Percentiles rank a stretch among this genome's conserved stretches.
Evolutionary conservation across 805 yeast species (phyloP).

Genomic region (Candida taoyuanica): DNA sequence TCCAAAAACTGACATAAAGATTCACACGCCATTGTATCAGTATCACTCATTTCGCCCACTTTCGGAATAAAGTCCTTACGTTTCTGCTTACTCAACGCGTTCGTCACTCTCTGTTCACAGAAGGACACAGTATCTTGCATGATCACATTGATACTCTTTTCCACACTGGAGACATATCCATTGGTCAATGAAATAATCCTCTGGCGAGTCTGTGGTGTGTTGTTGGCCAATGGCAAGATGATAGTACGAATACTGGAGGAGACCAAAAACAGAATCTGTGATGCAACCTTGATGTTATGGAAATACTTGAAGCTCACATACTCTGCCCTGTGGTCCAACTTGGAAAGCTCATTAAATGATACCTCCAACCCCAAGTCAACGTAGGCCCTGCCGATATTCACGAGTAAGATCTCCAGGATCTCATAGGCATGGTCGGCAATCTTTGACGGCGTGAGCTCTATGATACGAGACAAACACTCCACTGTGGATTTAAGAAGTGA

Average conservation of each 20-base stretch:
- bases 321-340: conserved; percentile 30
- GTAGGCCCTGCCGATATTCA: conserved; percentile 69
- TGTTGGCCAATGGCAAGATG: conserved; percentile 67
- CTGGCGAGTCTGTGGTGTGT: conserved; percentile 51
- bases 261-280: conserved; percentile 58
- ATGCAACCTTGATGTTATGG: conserved; percentile 44
- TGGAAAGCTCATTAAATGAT: conserved; percentile 45
- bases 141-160: conserved; percentile 60
- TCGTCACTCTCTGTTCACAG: conserved; percentile 45
- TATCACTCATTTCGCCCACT: conserved; percentile 35
- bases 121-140: conserved; percentile 54
- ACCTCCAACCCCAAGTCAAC: conserved; percentile 73
- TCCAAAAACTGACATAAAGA: conserved; percentile 51
- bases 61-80: conserved; percentile 63
- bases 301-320: conserved; percentile 44
- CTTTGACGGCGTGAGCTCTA: conserved; percentile 65
- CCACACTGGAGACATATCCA: conserved; percentile 53
- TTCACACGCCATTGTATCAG: conserved; percentile 70
- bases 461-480: conserved; percentile 71
- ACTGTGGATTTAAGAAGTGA: conserved; percentile 62
- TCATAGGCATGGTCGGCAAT: conserved; percentile 60
- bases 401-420: conserved; percentile 59
- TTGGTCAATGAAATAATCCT: conserved; percentile 61
- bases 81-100: conserved; percentile 60
- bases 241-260: conserved; percentile 72